A percentile compares a stretch with the other conserved stretches of the same genome.
Conservation (phyloP, 768 basidiomycete genomes). For the Gloeophyllum trabeum region DNA sequence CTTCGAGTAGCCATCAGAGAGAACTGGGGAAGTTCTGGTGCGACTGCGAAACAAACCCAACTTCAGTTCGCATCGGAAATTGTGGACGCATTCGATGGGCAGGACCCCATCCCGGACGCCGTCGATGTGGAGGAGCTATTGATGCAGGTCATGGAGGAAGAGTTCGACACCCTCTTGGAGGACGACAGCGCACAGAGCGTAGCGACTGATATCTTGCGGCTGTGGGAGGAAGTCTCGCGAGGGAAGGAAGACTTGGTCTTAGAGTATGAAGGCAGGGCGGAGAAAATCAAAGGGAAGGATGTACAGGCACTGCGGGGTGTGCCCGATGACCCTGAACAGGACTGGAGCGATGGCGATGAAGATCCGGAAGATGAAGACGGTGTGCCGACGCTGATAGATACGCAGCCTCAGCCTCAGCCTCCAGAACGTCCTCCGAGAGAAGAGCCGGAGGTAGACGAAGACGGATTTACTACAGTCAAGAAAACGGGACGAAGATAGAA, state of each 20-base stretch:
- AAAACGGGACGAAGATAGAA: conserved; percentile 28
- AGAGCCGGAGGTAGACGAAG: conserved; percentile 78
- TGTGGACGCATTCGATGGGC: conserved; percentile 60
- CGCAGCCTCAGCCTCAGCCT: no score
- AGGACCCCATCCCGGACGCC: conserved; percentile 38
- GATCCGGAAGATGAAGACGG: conserved; percentile 35
- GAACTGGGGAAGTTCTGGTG: conserved; percentile 76
- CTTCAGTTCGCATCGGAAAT: conserved; percentile 71
- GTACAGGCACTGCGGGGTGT: conserved; percentile 32
- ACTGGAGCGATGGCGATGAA: conserved; percentile 29
- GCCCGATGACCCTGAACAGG: conserved; percentile 25
- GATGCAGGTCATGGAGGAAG: conserved; percentile 76
- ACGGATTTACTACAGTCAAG: conserved; percentile 82
- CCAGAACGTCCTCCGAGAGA: conserved; percentile 20
- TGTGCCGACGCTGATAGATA: conserved; percentile 44
- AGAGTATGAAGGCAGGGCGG: conserved; percentile 56
- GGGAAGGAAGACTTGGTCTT: conserved; percentile 39
- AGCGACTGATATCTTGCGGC: conserved; percentile 54
- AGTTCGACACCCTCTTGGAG: conserved; percentile 77
- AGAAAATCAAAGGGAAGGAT: conserved; percentile 44
- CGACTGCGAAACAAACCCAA: conserved; percentile 69
- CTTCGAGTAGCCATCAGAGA: conserved; percentile 80
- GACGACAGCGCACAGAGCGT: conserved; percentile 75
- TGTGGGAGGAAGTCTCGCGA: conserved; percentile 46
- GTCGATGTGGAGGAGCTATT: conserved; percentile 76